phyloP scores from a whole-genome alignment of 2,329 filamentous ascomycete genomes.

The Onygena corvina region DNA sequence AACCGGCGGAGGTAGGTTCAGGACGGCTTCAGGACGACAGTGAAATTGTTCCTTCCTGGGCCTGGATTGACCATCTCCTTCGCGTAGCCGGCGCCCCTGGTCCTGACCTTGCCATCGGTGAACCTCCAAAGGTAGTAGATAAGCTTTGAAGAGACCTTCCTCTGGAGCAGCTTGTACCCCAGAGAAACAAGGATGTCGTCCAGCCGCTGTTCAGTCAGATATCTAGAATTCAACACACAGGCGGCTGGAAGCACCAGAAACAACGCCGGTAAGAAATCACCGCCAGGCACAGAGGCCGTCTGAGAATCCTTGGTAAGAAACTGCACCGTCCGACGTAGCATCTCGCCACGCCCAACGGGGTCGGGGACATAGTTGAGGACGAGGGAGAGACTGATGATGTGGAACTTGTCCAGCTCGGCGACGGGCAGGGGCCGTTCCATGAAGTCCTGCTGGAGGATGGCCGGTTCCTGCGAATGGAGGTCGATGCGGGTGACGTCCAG shows the following conservation, averaged over 20 bases:
- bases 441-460: constrained; percentile 80
- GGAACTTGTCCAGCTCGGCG: constrained; percentile 51
- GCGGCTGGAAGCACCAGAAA: constrained; percentile 85
- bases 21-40: constrained; percentile 49
- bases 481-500: constrained; percentile 79
- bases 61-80: constrained; percentile 73
- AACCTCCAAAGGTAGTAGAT: constrained; percentile 79
- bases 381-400: constrained; percentile 81
- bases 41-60: constrained; percentile 75
- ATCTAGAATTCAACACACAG: constrained; percentile 81
- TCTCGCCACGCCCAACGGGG: constrained; percentile 60
- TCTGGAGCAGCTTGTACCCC: constrained; percentile 54
- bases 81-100: constrained; percentile 35
- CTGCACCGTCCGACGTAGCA: constrained; percentile 63
- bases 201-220: constrained; percentile 62
- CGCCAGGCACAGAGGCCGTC: constrained; percentile 13
- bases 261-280: constrained; percentile 41
- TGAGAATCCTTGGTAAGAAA: constrained; percentile 45
- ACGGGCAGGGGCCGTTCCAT: constrained; percentile 70
- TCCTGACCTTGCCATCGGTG: constrained; percentile 8
- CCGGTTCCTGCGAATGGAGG: constrained; percentile 67
- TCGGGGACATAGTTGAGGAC: constrained; percentile 92
- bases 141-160: constrained; percentile 69
- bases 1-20: too few species aligned
- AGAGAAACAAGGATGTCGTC: constrained; percentile 61